phyloP scores from a whole-genome alignment of 495 filamentous ascomycete species.

The Trypethelium eluteriae region DNA sequence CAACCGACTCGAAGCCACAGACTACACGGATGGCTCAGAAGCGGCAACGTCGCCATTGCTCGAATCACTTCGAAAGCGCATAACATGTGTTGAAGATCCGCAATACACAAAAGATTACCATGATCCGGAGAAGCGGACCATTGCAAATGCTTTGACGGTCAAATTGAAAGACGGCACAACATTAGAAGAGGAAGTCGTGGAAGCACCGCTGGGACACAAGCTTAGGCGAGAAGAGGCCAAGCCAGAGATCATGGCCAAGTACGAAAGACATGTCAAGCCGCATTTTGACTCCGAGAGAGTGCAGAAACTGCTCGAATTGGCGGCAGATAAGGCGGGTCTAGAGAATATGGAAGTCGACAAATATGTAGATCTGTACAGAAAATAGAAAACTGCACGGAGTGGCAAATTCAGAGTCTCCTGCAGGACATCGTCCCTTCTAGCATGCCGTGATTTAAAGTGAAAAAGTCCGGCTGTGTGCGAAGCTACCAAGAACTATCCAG shows the following conservation, averaged over 20 bases:
- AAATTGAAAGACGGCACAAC: slow-evolving; percentile 92
- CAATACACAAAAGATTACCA: slow-evolving; percentile 94
- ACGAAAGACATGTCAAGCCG: slow-evolving; percentile 78
- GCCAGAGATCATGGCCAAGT: slow-evolving; percentile 90
- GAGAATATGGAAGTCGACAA: slow-evolving; percentile 78
- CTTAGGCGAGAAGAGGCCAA: slow-evolving; percentile 92
- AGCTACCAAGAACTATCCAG: neutral
- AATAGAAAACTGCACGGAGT: slow-evolving; percentile 26
- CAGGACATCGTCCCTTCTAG: no score
- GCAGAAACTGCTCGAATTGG: slow-evolving; percentile 68
- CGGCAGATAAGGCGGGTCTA: slow-evolving; percentile 61
- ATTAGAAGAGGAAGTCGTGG: slow-evolving; percentile 82
- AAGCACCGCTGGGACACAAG: slow-evolving; percentile 90
- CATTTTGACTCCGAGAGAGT: slow-evolving; percentile 72
- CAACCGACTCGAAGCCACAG: slow-evolving; percentile 79
- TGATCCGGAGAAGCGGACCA: slow-evolving; percentile 81
- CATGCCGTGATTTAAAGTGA: no score
- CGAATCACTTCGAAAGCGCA: slow-evolving; percentile 81
- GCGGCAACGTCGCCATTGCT: slow-evolving; percentile 84
- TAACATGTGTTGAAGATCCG: slow-evolving; percentile 90
- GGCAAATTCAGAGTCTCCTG: no score
- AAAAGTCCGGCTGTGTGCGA: neutral
- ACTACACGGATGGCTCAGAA: slow-evolving; percentile 87
- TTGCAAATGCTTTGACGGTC: slow-evolving; percentile 90
- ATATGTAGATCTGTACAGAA: slow-evolving; percentile 93